phyloP scores from a whole-genome alignment of 768 basidiomycete genomes.

The Candolleomyces aberdarensis region DNA sequence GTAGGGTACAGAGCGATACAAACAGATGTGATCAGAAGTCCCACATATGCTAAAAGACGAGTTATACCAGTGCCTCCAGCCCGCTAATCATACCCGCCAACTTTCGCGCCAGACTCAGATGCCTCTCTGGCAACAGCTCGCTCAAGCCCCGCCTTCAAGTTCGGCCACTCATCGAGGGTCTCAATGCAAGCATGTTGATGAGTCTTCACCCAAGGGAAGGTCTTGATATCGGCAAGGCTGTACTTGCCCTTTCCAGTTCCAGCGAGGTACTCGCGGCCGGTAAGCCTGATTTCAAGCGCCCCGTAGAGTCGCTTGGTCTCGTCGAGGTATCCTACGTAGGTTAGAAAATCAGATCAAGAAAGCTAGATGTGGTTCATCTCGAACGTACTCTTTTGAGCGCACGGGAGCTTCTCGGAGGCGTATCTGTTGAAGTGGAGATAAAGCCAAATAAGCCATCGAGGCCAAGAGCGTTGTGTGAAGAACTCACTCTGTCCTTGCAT shows the following conservation, averaged over 20 bases:
- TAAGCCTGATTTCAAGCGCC: slow-evolving; percentile 80
- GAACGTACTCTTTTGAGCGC: slow-evolving; percentile 57
- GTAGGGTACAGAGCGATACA: too few relatives aligned
- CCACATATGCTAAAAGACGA: too few relatives aligned
- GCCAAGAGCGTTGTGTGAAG: not conserved
- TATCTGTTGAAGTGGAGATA: slow-evolving; percentile 66
- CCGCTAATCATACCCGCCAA: not conserved
- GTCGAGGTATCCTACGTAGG: slow-evolving; percentile 58
- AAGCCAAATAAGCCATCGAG: not conserved
- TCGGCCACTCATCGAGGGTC: slow-evolving; percentile 60
- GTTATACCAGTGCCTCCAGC: too few relatives aligned
- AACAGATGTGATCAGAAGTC: too few relatives aligned
- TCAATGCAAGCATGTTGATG: slow-evolving; percentile 50
- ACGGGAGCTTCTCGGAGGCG: slow-evolving; percentile 67
- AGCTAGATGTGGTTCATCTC: slow-evolving; percentile 11
- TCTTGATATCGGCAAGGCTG: slow-evolving; percentile 72
- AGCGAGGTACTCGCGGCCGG: slow-evolving; percentile 72
- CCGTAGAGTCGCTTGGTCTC: slow-evolving; percentile 82
- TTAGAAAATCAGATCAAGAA: not conserved
- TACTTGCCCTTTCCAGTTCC: slow-evolving; percentile 70
- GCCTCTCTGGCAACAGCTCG: slow-evolving; percentile 7
- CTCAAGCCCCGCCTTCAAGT: slow-evolving; percentile 43
- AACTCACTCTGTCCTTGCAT: slow-evolving; percentile 71
- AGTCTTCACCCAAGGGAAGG: slow-evolving; percentile 57
- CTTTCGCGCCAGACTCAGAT: not conserved